Evolutionary conservation across 2,329 filamentous ascomycete species (phyloP).

Genomic region (Ophiostoma novo-ulmi): DNA sequence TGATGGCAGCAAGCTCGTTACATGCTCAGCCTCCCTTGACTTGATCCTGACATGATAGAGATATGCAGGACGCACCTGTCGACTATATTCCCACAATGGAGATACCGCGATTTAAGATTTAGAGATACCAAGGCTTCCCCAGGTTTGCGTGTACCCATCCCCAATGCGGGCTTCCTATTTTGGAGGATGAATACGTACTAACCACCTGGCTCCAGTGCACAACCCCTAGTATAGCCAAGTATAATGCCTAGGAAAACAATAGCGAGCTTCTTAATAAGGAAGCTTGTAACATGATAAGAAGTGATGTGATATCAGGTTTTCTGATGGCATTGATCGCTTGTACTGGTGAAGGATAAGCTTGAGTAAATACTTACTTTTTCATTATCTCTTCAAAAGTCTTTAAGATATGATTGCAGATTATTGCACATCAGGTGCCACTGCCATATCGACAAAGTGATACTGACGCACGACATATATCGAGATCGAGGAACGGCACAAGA

Average conservation of each 20-base stretch:
- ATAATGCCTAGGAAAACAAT: background rate
- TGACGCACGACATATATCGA: background rate
- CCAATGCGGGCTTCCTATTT: constrained; percentile 1
- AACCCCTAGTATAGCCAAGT: background rate
- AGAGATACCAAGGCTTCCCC: constrained; percentile 12
- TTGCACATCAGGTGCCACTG: background rate
- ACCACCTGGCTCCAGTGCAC: too few species aligned
- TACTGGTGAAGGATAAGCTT: background rate
- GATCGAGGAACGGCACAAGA: background rate
- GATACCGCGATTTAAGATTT: background rate
- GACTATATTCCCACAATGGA: background rate
- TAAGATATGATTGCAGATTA: background rate
- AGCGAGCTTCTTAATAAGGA: constrained; percentile 7
- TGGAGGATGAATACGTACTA: background rate
- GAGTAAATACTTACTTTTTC: background rate
- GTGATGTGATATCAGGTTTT: background rate
- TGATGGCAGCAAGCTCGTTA: background rate
- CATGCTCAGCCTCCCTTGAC: background rate
- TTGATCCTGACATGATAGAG: background rate
- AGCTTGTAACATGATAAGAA: background rate
- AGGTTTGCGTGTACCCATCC: constrained; percentile 5
- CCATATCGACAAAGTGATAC: background rate
- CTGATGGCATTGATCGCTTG: background rate
- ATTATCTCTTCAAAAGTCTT: background rate
- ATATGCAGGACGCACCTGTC: background rate